Percentiles rank a stretch among this genome's conserved stretches.
These are phyloP conservation scores for Gonium pectorale DNA, from an alignment of 139 green algal genomes.

Conservation along the genomic window DNA sequence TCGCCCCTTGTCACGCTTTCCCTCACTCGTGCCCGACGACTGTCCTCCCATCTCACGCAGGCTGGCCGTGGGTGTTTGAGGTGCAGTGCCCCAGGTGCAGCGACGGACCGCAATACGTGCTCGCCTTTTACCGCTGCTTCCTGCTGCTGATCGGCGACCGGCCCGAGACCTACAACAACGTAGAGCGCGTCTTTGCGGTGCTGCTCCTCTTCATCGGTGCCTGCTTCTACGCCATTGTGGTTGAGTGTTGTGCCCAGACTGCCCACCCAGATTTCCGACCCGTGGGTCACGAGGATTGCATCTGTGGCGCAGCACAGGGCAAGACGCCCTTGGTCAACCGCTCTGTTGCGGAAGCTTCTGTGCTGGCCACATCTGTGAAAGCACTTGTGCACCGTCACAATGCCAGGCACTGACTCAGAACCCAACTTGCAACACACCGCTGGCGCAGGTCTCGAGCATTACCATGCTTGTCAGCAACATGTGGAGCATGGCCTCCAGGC, in stretches of 20 bases:
- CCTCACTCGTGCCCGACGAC: neutral
- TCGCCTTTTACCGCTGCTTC: conserved; percentile 29
- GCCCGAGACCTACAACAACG: conserved; percentile 17
- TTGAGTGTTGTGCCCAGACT: no score
- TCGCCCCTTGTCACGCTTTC: neutral
- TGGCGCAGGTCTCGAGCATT: conserved; percentile 14
- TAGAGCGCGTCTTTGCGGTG: conserved; percentile 16
- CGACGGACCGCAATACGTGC: neutral
- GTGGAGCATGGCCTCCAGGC: conserved; percentile 10
- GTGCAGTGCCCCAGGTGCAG: neutral
- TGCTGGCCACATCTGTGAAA: no score
- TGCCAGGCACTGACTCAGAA: neutral
- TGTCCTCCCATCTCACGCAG: neutral
- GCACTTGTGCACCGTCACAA: no score
- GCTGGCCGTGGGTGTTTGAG: conserved; percentile 1
- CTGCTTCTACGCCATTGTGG: conserved; percentile 14
- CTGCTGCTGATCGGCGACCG: conserved; percentile 23
- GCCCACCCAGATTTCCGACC: no score
- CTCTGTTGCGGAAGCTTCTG: no score
- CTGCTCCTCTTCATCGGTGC: neutral
- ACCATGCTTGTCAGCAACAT: conserved; percentile 14
- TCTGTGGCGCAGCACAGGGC: no score
- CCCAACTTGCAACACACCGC: neutral
- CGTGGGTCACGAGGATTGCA: no score
- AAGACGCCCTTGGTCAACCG: no score